Percentiles rank a stretch among this genome's conserved stretches.
phyloP scores from a whole-genome alignment of 2,329 filamentous ascomycete species.

The Aureobasidium sp. region DNA sequence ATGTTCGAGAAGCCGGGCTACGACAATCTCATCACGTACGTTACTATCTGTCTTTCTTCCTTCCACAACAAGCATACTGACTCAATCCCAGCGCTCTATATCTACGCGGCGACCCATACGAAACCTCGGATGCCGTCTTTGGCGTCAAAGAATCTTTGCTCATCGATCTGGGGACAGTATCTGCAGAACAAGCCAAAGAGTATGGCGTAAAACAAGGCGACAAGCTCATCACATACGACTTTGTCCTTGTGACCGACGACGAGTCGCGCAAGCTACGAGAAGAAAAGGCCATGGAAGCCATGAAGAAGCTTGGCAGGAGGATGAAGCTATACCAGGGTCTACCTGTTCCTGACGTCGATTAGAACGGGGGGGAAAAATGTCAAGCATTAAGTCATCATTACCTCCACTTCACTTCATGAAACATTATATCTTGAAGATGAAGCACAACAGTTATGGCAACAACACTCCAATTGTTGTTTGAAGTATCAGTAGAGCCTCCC shows the following conservation, averaged over 20 bases:
- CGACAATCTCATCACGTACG: conserved; percentile 76
- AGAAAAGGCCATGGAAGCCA: conserved; percentile 56
- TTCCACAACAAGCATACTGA: conserved; percentile 12
- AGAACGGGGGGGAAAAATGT: too few relatives aligned
- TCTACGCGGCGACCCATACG: conserved; percentile 68
- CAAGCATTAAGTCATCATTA: too few relatives aligned
- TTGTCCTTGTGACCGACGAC: conserved; percentile 64
- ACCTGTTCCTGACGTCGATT: conserved; percentile 63
- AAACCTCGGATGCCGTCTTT: conserved; percentile 77
- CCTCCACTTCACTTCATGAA: too few relatives aligned
- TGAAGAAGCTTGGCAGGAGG: conserved; percentile 57
- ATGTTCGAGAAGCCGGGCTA: conserved; percentile 77
- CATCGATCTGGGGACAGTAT: conserved; percentile 53
- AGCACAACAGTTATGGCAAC: too few relatives aligned
- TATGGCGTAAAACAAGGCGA: conserved; percentile 58
- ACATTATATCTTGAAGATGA: too few relatives aligned
- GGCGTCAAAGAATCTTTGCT: conserved; percentile 75
- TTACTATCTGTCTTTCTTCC: conserved; percentile 20
- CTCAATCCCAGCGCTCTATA: conserved; percentile 58
- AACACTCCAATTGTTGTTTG: too few relatives aligned
- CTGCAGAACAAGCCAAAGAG: conserved; percentile 43
- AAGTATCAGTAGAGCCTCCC: too few relatives aligned
- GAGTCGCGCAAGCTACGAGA: conserved; percentile 61
- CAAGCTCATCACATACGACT: conserved; percentile 54
- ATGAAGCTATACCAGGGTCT: conserved; percentile 70